Conservation (phyloP, 495 filamentous ascomycete genomes). For the Xylaria palmicola region DNA sequence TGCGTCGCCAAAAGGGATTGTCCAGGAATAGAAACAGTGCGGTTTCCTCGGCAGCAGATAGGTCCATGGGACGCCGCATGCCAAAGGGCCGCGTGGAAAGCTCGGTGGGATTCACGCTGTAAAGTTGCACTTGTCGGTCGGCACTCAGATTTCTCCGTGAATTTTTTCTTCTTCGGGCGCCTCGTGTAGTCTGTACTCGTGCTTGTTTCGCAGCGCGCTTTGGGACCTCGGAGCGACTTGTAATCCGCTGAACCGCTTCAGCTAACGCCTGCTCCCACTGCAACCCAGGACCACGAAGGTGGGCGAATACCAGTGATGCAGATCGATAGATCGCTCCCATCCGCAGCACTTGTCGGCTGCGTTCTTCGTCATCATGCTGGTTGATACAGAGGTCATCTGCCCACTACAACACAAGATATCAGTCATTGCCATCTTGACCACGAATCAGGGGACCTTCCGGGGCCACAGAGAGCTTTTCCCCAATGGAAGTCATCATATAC, state of each 20-base stretch:
- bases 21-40: constrained; percentile 5
- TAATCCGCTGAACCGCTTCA: neutral
- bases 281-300: neutral
- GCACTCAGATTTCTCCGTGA: neutral
- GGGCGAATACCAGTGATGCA: neutral
- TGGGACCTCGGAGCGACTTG: neutral
- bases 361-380: constrained; percentile 18
- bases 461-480: too few relatives aligned
- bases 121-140: neutral
- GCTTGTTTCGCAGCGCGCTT: neutral
- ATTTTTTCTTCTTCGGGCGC: neutral
- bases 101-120: neutral
- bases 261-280: neutral
- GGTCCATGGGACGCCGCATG: neutral
- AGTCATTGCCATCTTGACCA: too few relatives aligned
- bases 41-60: constrained; percentile 8
- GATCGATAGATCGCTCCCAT: constrained; percentile 15
- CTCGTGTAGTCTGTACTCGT: neutral
- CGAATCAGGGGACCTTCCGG: too few relatives aligned
- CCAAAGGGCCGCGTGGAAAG: neutral
- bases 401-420: too few relatives aligned
- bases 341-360: constrained; percentile 15
- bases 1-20: constrained; percentile 8
- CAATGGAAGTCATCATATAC: too few relatives aligned
- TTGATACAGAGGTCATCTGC: constrained; percentile 24